Base-by-base conservation (phyloP, 345 rosid genomes). In the Mallotus nudiflorus region DNA sequence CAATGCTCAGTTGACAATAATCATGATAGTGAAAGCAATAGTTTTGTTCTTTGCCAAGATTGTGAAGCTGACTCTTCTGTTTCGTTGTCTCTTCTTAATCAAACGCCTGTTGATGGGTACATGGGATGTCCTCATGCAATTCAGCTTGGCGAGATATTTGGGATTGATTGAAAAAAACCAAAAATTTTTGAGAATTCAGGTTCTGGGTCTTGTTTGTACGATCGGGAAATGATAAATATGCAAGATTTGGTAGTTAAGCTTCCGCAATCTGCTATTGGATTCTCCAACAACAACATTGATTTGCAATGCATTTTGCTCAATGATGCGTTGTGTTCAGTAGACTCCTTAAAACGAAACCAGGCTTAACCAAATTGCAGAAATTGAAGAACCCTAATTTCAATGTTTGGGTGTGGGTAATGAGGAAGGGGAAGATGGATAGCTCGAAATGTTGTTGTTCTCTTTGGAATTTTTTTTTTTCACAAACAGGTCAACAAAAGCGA, bases 91-190 rank as follows among this genome's bases (percentile, higher is more conserved):
- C 28, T 63, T 44, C 77, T 70, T 52, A 44, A 58, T 22, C 37
- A 74, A 8, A 15, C n/a, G 37, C 76, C 71, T 11, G 68, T 77
- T 29, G 71, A 81, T 16, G 83, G 87, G 10, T 81, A 81, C 72
- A 60, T 73, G 19, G 85, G 82, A n/a, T 74, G 83, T 71, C 83
- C 85, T 40, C 59, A 83, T 55, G 62, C 73, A 8, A 33, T n/a
- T 13, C 75, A 79, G 70, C 69, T 81, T 50, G 80, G 83, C 25
- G 24, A 72, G 20, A n/a, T 70, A 0, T 72, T 67, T 45, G 84
- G 73, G 35, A 35, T 81, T 33, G 77, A 70, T 56, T 70, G 51
- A 72, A 65, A 74, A 31, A 50, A 74, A 25, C 51, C 56, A 4
- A 48, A 59, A 7, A 29, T n/a, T 56, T 40, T 62, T 16, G n/a